Evolutionary conservation across 1,284 basidiomycete species (phyloP), one percentile per base, ranked within the genome.

Genomic region (Apiotrichum veenhuisii): DNA sequence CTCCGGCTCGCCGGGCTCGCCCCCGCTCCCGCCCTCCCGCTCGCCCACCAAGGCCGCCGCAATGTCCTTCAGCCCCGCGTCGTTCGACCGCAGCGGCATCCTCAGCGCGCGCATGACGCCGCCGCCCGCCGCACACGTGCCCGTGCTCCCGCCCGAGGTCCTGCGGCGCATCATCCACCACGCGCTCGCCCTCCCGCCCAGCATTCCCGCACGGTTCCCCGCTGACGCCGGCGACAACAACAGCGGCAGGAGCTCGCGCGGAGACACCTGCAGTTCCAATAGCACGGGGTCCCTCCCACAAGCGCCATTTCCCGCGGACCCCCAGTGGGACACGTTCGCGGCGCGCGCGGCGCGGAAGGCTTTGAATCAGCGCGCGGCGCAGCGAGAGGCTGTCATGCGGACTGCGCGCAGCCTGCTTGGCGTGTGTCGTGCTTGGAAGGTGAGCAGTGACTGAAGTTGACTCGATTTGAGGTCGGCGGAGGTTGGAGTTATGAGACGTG

Each of bases 351-450:
- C 59, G 3, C 44, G 49, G 17, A 38, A 49, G 38, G 48, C 46
- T 15, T 34, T 45, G 3, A 45, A 45, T 15, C 44, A 42, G 1
- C 59, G 59, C 33, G 45, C 36, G 1, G 47, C 33, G 2, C 37
- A 36, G 20, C 46, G 57, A 1, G 51, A 44, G 12, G 43, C 44
- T 30, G 54, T 62, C 11, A 41, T 43, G 20, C 48, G 51, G 4
- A 56, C 57, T 1, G 60, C 60, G 7, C 47, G 57, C 1, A 17
- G 80, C 34, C 69, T 88, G 45, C 72, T 87, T 67, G 73, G 80
- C 30, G 83, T 90, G 15, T 90, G 86, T 75, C 88, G 83, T 68
- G 77, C 80, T 15, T 85, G 91, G 77, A 83, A 82, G 78, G 89
- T 89, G 73, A 67, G 84, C 30, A 30, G 30, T 30, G 7, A 30